Percentiles rank a stretch among this genome's conserved stretches.
These are phyloP conservation scores for Rhodofomes roseus DNA, from an alignment of 1,284 basidiomycete genomes.

Conservation along the genomic window DNA sequence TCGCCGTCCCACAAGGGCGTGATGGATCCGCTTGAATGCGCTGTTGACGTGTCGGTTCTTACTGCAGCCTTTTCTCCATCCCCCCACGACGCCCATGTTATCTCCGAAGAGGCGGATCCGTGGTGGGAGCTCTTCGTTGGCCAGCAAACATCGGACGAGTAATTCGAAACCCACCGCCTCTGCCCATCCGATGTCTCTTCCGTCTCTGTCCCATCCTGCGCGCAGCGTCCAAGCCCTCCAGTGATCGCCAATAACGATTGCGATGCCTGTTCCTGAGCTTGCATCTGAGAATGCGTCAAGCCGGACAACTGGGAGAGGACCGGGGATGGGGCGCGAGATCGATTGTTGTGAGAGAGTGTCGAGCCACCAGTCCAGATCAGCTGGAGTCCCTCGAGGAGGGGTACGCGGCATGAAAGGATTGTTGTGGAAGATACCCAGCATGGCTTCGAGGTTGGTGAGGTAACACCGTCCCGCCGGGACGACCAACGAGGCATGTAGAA, in stretches of 20 bases:
- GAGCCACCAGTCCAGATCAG: background rate
- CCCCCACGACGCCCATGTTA: background rate
- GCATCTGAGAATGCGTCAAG: conserved; percentile 10
- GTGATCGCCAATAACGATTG: conserved; percentile 1
- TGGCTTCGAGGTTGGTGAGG: background rate
- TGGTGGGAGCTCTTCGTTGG: no score
- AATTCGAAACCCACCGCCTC: conserved; percentile 8
- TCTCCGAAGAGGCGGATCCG: background rate
- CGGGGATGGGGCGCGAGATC: background rate
- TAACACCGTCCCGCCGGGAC: background rate
- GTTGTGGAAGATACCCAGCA: background rate
- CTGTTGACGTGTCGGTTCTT: background rate
- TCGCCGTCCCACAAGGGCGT: background rate
- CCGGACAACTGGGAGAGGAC: background rate
- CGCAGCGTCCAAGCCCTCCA: conserved; percentile 13
- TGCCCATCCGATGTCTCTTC: conserved; percentile 16
- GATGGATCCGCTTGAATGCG: background rate
- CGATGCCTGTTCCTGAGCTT: conserved; percentile 12
- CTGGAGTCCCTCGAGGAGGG: background rate
- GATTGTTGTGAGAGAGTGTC: background rate
- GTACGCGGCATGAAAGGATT: background rate
- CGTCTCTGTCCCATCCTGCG: conserved; percentile 5
- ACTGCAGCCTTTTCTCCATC: background rate
- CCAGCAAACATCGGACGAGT: background rate
- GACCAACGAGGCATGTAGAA: background rate